A percentile compares a stretch with the other conserved stretches of the same genome.
Evolutionary conservation across 2,329 filamentous ascomycete species (phyloP).

Genomic region (Fusarium sp.): DNA sequence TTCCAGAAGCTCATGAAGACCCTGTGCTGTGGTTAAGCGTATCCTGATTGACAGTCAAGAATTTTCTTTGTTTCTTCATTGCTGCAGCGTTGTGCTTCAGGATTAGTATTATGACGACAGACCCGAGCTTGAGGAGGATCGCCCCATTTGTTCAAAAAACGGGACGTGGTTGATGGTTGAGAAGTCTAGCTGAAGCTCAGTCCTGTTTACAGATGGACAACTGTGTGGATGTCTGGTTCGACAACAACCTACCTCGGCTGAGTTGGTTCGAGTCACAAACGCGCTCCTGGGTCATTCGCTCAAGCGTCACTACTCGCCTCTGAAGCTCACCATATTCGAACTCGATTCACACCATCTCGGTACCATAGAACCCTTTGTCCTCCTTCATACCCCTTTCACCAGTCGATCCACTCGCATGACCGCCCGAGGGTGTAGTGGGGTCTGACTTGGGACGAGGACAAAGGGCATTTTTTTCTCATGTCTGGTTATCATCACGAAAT

Average conservation of each 20-base stretch:
- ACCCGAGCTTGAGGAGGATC: conserved; percentile 30
- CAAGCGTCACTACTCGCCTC: conserved; percentile 12
- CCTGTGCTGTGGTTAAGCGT: conserved; percentile 84
- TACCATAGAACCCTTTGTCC: conserved; percentile 44
- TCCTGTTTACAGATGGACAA: conserved; percentile 3
- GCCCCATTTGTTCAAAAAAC: conserved; percentile 2
- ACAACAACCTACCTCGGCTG: conserved; percentile 16
- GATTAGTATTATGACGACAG: conserved; percentile 36
- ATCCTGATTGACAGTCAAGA: conserved; percentile 43
- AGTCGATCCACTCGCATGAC: conserved; percentile 42
- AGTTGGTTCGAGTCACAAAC: conserved; percentile 15
- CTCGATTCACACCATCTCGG: conserved; percentile 34
- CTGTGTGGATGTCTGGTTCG: conserved; percentile 8
- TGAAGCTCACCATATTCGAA: conserved; percentile 26
- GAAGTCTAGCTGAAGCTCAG: conserved; percentile 17
- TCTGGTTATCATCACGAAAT: conserved; percentile 55
- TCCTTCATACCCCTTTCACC: conserved; percentile 31
- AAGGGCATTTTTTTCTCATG: conserved; percentile 45
- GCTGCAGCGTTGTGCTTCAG: conserved; percentile 46
- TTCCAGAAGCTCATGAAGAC: conserved; percentile 94
- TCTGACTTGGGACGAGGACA: conserved; percentile 43
- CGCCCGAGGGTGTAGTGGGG: conserved; percentile 33
- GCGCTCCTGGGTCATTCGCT: conserved; percentile 2
- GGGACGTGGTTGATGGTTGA: conserved; percentile 27
- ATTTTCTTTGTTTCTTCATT: conserved; percentile 50